Conservation (phyloP, 2,329 filamentous ascomycete species). For the Penicillium sclerotiorum region DNA sequence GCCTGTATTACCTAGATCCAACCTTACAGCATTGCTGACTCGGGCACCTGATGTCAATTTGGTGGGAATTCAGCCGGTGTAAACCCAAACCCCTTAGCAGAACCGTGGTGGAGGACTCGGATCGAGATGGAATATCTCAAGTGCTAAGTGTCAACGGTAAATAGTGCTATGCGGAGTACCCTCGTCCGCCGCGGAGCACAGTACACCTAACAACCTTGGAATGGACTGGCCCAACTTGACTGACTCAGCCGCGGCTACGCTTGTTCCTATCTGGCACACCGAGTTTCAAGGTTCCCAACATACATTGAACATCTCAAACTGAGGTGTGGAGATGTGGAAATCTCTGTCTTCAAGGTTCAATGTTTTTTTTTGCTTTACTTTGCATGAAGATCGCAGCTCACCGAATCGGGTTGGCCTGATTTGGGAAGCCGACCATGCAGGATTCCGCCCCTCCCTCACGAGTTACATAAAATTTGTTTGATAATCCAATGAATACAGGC, state of each 20-base stretch:
- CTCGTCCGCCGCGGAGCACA: no score
- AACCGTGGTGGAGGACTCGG: no score
- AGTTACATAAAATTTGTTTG: not conserved
- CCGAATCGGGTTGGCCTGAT: conserved; percentile 12
- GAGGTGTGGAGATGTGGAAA: conserved; percentile 1
- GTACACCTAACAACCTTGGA: not conserved
- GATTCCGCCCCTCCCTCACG: conserved; percentile 1
- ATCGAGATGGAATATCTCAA: no score
- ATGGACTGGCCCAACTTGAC: not conserved
- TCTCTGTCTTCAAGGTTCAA: not conserved
- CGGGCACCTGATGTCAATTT: no score
- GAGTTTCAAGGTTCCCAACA: not conserved
- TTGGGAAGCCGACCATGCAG: conserved; percentile 11
- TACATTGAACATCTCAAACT: not conserved
- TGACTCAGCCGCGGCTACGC: conserved; percentile 2
- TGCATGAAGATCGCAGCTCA: not conserved
- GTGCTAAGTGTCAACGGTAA: no score
- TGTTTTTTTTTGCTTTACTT: not conserved
- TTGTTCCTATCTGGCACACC: conserved; percentile 4
- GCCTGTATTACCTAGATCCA: no score
- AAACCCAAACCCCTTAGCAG: no score
- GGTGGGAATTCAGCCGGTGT: no score
- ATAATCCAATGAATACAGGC: conserved; percentile 3
- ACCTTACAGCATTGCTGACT: no score
- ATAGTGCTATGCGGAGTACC: no score